A percentile compares a stretch with the other conserved stretches of the same genome.
Conservation (phyloP, 129 eudicot species). For the Rutidosis leptorrhynchoides region DNA sequence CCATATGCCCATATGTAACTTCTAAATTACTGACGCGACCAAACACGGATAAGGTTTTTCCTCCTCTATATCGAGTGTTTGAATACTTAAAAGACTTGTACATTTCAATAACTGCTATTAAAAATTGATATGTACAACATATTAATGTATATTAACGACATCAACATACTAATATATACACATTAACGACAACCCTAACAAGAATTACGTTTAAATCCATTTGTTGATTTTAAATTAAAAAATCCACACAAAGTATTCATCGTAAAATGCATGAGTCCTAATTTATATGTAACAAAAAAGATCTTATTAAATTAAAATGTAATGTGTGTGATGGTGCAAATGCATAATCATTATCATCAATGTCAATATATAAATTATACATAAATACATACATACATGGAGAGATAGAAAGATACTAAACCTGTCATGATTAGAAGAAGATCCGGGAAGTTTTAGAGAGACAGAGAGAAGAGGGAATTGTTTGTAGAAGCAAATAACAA, state of each 20-base stretch:
- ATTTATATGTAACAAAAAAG: background rate
- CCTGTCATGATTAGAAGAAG: constrained; percentile 30
- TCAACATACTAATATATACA: constrained; percentile 5
- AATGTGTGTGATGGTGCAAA: background rate
- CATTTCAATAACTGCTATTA: no score
- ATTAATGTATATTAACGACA: no score
- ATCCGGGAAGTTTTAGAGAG: constrained; percentile 11
- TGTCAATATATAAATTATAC: background rate
- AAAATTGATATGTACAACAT: background rate
- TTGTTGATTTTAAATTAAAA: background rate
- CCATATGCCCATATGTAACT: no score
- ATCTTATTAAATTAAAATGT: background rate
- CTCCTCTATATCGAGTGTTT: no score
- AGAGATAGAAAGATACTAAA: background rate
- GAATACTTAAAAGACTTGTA: no score
- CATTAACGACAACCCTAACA: no score
- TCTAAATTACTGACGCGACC: no score
- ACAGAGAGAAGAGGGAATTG: constrained; percentile 14
- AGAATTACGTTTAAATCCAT: background rate
- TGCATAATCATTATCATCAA: background rate
- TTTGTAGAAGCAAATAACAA: no score
- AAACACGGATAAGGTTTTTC: no score
- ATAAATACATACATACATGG: background rate
- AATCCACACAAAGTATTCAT: constrained; percentile 15
- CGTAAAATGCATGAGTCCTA: constrained; percentile 6